These are phyloP conservation scores for Sphagnum tenellum DNA, from an alignment of 225 moss, liverwort and hornwort genomes.

Conservation along the genomic window DNA sequence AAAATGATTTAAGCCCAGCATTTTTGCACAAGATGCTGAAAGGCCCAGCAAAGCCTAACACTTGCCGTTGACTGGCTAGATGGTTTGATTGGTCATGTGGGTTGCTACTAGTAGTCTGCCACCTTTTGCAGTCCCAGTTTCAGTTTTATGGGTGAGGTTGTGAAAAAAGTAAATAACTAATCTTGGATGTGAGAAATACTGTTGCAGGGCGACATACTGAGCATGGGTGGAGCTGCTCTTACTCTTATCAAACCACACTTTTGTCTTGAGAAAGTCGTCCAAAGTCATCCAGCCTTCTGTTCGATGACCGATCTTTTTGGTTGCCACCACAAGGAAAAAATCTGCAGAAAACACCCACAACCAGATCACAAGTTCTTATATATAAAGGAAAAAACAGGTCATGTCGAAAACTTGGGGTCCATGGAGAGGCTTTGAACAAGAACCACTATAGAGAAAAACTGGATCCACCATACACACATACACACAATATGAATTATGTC, in stretches of 20 bases:
- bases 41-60: too few relatives aligned
- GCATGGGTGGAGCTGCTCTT: slow-evolving; percentile 2
- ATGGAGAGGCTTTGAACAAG: not conserved
- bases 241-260: slow-evolving; percentile 76
- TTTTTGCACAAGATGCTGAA: not conserved
- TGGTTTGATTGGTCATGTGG: too few relatives aligned
- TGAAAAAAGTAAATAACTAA: too few relatives aligned
- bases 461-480: too few relatives aligned
- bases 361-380: not conserved
- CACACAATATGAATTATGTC: not conserved
- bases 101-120: too few relatives aligned
- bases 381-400: not conserved
- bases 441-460: too few relatives aligned
- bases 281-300: slow-evolving; percentile 31
- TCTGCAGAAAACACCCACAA: slow-evolving; percentile 21
- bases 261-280: slow-evolving; percentile 44
- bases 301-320: slow-evolving; percentile 31
- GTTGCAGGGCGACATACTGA: too few relatives aligned
- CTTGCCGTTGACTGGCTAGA: too few relatives aligned
- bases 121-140: too few relatives aligned
- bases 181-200: too few relatives aligned
- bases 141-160: too few relatives aligned
- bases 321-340: slow-evolving; percentile 30
- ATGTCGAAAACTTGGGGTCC: too few relatives aligned
- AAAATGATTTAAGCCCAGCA: not conserved